Evolutionary conservation across 805 yeast species (phyloP).

Genomic region (Metschnikowia henanensis): DNA sequence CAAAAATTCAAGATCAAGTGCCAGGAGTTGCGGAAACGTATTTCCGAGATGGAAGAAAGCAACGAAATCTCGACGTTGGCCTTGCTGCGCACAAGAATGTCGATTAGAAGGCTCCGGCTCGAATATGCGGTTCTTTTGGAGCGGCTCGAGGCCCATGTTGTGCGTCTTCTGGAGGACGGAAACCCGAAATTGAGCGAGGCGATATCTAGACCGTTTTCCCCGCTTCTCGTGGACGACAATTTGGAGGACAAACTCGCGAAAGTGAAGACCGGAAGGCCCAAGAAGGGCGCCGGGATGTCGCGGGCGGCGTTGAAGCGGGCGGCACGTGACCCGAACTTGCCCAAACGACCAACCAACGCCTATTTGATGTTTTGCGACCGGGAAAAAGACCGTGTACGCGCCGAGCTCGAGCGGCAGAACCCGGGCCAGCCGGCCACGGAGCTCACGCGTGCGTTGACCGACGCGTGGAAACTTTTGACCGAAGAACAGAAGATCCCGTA

Average conservation of each 20-base stretch:
- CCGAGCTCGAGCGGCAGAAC: conserved; percentile 51
- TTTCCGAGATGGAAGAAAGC: conserved; percentile 69
- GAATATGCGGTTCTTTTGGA: conserved; percentile 84
- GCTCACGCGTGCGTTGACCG: conserved; percentile 76
- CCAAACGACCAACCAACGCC: conserved; percentile 89
- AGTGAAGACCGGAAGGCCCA: conserved; percentile 11
- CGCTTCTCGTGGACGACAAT: conserved; percentile 34
- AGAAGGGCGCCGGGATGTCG: conserved; percentile 16
- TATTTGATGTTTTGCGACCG: conserved; percentile 83
- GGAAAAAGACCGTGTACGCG: conserved; percentile 72
- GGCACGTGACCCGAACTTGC: conserved; percentile 78
- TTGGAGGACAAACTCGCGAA: conserved; percentile 20
- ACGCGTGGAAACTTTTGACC: conserved; percentile 77
- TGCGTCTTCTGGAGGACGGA: conserved; percentile 27
- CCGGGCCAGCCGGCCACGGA: conserved; percentile 53
- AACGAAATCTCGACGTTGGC: conserved; percentile 78
- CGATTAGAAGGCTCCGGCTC: conserved; percentile 74
- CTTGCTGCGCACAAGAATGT: conserved; percentile 70
- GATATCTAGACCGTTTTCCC: conserved; percentile 43
- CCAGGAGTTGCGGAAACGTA: conserved; percentile 65
- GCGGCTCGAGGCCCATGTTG: conserved; percentile 57
- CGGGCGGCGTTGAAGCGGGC: conserved; percentile 29
- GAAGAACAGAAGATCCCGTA: conserved; percentile 73
- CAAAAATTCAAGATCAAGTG: conserved; percentile 61
- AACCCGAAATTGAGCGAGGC: conserved; percentile 26